phyloP scores from a whole-genome alignment of 768 basidiomycete genomes.

The Cyathus striatus region DNA sequence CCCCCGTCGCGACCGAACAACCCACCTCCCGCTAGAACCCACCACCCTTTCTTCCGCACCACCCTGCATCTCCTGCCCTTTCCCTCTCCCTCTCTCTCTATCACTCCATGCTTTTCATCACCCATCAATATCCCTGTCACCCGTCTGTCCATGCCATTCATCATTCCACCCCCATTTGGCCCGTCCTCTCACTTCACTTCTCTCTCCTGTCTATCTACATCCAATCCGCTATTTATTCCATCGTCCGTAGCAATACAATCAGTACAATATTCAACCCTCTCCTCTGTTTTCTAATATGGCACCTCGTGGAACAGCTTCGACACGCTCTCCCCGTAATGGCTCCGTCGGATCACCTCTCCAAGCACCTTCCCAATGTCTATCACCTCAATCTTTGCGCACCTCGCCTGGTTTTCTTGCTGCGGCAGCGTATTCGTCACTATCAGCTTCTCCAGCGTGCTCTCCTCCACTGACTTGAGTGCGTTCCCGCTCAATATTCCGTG shows the following conservation, averaged over 20 bases:
- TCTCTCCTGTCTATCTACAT: background rate
- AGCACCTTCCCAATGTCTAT: conserved; percentile 94
- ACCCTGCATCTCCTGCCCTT: no score
- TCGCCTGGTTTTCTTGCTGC: conserved; percentile 69
- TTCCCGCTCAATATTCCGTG: conserved; percentile 94
- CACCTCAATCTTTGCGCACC: conserved; percentile 80
- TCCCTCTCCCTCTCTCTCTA: no score
- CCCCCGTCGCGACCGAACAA: no score
- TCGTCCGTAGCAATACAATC: background rate
- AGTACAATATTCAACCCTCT: background rate
- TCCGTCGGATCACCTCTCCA: conserved; percentile 92
- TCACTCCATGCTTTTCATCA: no score
- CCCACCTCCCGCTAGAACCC: no score
- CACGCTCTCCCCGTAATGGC: conserved; percentile 95
- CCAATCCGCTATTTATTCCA: background rate
- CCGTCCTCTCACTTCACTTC: no score
- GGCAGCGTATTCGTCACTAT: conserved; percentile 99
- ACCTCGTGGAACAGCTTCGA: conserved; percentile 88
- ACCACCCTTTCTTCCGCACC: no score
- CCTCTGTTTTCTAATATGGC: conserved; percentile 83
- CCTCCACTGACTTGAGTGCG: conserved; percentile 69
- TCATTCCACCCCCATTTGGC: no score
- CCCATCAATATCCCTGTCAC: no score
- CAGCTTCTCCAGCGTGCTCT: conserved; percentile 82
- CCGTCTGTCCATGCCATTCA: no score